A percentile compares a stretch with the other conserved stretches of the same genome.
Evolutionary conservation across 768 basidiomycete genomes (phyloP).

Genomic region (Leccinum sublutescens): DNA sequence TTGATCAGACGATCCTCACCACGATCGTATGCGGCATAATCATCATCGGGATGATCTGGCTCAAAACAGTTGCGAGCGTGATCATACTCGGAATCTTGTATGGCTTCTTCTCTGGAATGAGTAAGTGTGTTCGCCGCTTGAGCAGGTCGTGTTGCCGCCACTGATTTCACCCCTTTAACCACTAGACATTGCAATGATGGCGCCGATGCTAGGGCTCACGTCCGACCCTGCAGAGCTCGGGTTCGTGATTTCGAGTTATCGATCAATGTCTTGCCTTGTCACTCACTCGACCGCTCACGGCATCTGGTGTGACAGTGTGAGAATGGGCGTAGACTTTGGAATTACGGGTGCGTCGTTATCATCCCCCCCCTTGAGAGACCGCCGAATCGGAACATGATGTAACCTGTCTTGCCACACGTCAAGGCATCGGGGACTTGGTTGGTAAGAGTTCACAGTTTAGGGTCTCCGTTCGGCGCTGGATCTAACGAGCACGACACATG

Average conservation of each 20-base stretch:
- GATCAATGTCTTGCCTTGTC: not conserved
- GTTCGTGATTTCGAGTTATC: slow-evolving; percentile 15
- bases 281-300: not conserved
- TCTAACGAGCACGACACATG: not conserved
- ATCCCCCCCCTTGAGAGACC: not conserved
- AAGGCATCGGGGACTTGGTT: slow-evolving; percentile 28
- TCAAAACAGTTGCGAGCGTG: slow-evolving; percentile 36
- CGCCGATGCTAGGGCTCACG: slow-evolving; percentile 47
- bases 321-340: slow-evolving; percentile 50
- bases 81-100: slow-evolving; percentile 44
- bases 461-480: not conserved
- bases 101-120: slow-evolving; percentile 48
- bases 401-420: not conserved
- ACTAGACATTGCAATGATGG: slow-evolving; percentile 38
- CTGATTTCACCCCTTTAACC: too few relatives aligned
- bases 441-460: slow-evolving; percentile 7
- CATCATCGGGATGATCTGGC: slow-evolving; percentile 43
- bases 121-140: slow-evolving; percentile 23
- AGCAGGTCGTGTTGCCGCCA: not conserved
- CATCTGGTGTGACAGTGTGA: slow-evolving; percentile 15
- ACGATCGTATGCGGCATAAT: slow-evolving; percentile 34
- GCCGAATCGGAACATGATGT: not conserved
- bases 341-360: slow-evolving; percentile 34
- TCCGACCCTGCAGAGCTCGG: slow-evolving; percentile 52
- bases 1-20: slow-evolving; percentile 41